These are phyloP conservation scores for Aspergillus sclerotiicarbonarius DNA, from an alignment of 495 filamentous ascomycete species.

Conservation along the genomic window DNA sequence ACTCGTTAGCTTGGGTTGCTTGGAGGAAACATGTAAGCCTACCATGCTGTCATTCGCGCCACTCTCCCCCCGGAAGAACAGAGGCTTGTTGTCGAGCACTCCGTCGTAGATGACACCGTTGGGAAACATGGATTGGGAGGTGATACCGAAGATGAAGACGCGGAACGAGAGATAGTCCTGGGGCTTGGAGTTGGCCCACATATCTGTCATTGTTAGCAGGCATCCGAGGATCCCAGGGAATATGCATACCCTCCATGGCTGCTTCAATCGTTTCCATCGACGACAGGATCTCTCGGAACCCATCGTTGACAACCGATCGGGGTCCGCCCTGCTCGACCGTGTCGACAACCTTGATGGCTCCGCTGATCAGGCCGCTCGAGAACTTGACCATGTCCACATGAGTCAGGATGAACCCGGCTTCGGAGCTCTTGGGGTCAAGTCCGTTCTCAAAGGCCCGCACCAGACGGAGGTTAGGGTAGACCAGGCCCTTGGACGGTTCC, in stretches of 20 bases:
- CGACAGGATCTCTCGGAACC: constrained; percentile 57
- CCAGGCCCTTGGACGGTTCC: constrained; percentile 60
- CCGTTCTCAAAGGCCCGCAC: constrained; percentile 88
- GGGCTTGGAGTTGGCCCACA: constrained; percentile 85
- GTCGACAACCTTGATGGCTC: constrained; percentile 62
- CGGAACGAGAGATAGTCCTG: constrained; percentile 77
- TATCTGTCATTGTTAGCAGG: constrained; percentile 46
- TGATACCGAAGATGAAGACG: constrained; percentile 94
- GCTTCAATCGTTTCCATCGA: constrained; percentile 69
- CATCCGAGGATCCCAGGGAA: not conserved
- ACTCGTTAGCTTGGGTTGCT: constrained; percentile 9
- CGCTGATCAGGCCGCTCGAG: constrained; percentile 67
- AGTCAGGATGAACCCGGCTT: constrained; percentile 84
- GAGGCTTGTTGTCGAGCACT: constrained; percentile 62
- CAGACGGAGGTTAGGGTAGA: constrained; percentile 74
- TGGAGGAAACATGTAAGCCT: constrained; percentile 13
- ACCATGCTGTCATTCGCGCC: constrained; percentile 88
- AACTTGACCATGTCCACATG: constrained; percentile 84
- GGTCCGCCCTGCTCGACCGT: constrained; percentile 48
- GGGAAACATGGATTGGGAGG: constrained; percentile 86
- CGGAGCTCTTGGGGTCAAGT: constrained; percentile 79
- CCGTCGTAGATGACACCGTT: constrained; percentile 85
- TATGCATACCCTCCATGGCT: constrained; percentile 68
- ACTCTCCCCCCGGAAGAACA: constrained; percentile 80
- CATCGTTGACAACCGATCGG: constrained; percentile 59